Conservation (phyloP, 2,329 filamentous ascomycete species). For the Trichocomaceae sp. region DNA sequence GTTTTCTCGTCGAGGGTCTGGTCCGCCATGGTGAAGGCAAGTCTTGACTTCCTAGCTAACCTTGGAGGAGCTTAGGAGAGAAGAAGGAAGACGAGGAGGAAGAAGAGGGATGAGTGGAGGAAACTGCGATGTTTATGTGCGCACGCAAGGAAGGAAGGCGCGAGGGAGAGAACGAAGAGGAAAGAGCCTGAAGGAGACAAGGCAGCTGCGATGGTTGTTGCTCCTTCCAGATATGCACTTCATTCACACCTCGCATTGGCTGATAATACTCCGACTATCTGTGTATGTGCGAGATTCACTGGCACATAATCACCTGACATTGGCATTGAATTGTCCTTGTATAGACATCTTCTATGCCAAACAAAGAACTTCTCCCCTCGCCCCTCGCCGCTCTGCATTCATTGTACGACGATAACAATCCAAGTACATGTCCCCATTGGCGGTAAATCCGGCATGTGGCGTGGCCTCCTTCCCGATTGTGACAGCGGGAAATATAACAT, state of each 20-base stretch:
- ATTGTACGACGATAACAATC: no score
- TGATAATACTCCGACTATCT: background rate
- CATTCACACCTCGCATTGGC: no score
- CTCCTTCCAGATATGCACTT: no score
- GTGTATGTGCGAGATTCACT: no score
- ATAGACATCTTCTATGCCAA: no score
- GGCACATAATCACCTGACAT: no score
- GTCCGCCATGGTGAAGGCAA: background rate
- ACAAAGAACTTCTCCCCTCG: no score
- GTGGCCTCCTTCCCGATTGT: conserved; percentile 11
- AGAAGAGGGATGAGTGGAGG: background rate
- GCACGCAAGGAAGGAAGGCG: background rate
- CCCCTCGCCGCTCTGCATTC: no score
- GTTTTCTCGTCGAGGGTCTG: conserved; percentile 9
- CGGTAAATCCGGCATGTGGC: background rate
- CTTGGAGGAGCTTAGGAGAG: background rate
- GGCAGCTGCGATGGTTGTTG: no score
- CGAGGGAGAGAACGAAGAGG: background rate
- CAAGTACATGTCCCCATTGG: background rate
- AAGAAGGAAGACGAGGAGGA: background rate
- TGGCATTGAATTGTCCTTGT: no score
- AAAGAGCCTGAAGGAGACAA: background rate
- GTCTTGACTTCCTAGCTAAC: no score
- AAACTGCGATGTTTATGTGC: background rate
- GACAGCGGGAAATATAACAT: no score